A percentile compares a stretch with the other conserved stretches of the same genome.
These are phyloP conservation scores for Telfairia occidentalis DNA, from an alignment of 331 rosid species.

Conservation along the genomic window DNA sequence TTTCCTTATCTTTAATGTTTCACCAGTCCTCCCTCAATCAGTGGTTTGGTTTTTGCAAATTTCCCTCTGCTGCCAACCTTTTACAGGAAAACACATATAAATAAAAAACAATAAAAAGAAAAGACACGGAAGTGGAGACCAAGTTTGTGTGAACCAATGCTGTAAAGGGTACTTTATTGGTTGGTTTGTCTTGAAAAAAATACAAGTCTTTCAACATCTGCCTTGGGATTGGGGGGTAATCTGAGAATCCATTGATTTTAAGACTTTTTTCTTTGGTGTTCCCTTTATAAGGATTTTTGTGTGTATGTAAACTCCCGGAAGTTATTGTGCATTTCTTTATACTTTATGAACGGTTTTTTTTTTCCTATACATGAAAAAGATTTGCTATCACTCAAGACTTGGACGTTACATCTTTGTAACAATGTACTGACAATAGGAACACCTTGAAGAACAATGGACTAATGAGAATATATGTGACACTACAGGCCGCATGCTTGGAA, in stretches of 20 bases:
- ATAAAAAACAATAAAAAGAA: not conserved
- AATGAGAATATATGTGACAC: conserved; percentile 15
- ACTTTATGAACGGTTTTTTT: not conserved
- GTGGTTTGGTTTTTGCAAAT: not conserved
- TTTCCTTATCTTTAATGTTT: not conserved
- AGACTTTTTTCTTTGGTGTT: not conserved
- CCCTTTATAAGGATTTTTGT: not conserved
- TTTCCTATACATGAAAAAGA: too few relatives aligned
- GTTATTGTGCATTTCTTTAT: too few relatives aligned
- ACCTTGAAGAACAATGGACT: not conserved
- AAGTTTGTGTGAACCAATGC: not conserved
- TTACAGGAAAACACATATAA: not conserved
- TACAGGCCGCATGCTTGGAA: conserved; percentile 61
- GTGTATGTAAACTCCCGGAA: too few relatives aligned
- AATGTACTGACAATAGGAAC: not conserved
- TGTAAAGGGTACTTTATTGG: not conserved
- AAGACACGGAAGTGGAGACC: not conserved
- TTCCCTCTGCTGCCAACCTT: not conserved
- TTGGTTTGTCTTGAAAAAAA: not conserved
- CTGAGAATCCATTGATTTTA: not conserved
- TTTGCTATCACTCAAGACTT: too few relatives aligned
- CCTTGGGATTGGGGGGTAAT: not conserved
- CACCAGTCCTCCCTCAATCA: not conserved
- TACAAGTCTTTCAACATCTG: not conserved
- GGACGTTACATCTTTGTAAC: not conserved